Evolutionary conservation across 768 basidiomycete species (phyloP), one percentile per base, ranked within the genome.

Genomic region (Mycena belliarum): DNA sequence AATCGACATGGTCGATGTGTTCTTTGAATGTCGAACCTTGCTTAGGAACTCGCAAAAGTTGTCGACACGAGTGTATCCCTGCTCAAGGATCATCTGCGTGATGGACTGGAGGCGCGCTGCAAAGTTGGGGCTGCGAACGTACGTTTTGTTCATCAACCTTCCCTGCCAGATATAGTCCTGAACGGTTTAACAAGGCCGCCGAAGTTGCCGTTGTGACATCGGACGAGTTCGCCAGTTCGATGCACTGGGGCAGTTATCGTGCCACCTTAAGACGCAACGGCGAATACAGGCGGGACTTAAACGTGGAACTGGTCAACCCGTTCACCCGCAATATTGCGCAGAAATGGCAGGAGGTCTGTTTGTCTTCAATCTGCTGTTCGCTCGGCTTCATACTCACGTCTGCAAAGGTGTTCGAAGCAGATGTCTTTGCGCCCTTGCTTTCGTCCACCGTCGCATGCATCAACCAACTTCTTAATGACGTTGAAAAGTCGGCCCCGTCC

Each of bases 71-170:
- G 73, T 42, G 80, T 84, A 5, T 55, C 68, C 9, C 75, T 77
- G 23, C 73, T 87, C 14, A 77, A 85, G 61, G 67, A 73, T 4
- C 67, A 72, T 33, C 82, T 86, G 69, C 74, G 74, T 40, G 81
- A 82, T 46, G 83, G 83, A 9, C 70, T 86, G 11, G 83, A 86
- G 60, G 82, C 84, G 33, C 84, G 82, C 57, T 85, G 84, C 61
- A 73, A 74, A 47, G 67, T 69, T 16, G 84, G 85, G 15, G 83
- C 84, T 6, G 63, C 68, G 18, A 76, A 78, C 54, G 84, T 84
- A 63, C 48, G 77, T 69, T 38, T 44, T 26, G 24, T 18, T 26
- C 35, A 12, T 45, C n/a, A 41, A 20, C 12, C n/a, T n/a, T n/a
- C n/a, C n/a, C n/a, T n/a, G n/a, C n/a, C n/a, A n/a, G n/a, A n/a